Evolutionary conservation across 1,284 basidiomycete species (phyloP), one percentile per base, ranked within the genome.

Genomic region (Cystobasidium sp.): DNA sequence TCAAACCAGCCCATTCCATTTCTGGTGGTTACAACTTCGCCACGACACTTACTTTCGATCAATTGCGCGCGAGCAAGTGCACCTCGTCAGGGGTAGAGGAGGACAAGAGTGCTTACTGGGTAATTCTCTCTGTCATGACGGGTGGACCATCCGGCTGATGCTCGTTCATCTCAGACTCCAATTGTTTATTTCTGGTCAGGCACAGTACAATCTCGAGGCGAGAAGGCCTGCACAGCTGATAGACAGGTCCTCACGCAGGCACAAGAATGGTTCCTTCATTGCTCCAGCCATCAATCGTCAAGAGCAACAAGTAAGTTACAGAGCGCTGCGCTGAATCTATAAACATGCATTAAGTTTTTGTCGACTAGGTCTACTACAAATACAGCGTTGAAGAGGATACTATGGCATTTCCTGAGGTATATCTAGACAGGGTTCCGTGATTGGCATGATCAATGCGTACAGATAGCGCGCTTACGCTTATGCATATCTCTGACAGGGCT

Each of bases 251-350:
- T 16, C 22, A 12, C 22, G 53, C 53, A 56, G 59, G 20, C 62
- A 49, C 62, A 68, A 68, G 31, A 43, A 68, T 43, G 65, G 65
- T 22, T 16, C 14, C 31, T 68, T 68, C 37, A 68, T 68, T n/a
- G 65, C 65, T 18, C 51, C 65, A 6, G 52, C 53, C 22, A 41
- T 20, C 31, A 7, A n/a, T 10, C 14, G 56, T 18, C 65, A 68
- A 37, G 65, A 52, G 12, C 14, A 49, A 9, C 22, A n/a, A 6
- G 49, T 61, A 9, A 14, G 31, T 44, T 41, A 61, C 20, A 31
- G 55, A 31, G 31, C 31, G 31, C 31, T 31, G 31, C 31, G 1
- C 5, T 31, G 31, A 5, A 31, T 31, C 31, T 5, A 31, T 31
- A 31, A 1, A 31, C 31, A 31, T 49, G 46, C 46, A 12, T 3